Percentiles rank a stretch among this genome's conserved stretches.
These are phyloP conservation scores for Chytriomyces hyalinus DNA, from an alignment of 192 early-diverging fungal genomes.

Conservation along the genomic window DNA sequence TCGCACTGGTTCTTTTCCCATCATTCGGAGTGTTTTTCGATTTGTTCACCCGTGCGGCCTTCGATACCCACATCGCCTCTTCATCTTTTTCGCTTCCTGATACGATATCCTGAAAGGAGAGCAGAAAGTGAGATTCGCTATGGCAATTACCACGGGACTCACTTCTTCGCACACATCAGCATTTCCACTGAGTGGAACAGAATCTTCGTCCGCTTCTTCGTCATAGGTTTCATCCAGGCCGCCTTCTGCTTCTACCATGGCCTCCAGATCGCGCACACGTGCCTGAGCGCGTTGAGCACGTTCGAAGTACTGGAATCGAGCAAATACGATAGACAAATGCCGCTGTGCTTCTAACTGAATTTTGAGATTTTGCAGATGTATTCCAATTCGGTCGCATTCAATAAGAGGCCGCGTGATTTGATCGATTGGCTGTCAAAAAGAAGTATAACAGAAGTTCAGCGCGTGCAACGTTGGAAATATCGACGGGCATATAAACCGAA, in stretches of 20 bases:
- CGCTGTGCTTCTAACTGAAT: conserved; percentile 24
- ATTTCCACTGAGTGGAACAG: neutral
- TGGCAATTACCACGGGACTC: neutral
- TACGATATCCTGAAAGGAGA: neutral
- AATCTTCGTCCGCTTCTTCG: conserved; percentile 24
- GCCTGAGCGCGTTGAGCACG: neutral
- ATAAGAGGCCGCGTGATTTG: neutral
- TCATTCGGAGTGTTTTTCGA: neutral
- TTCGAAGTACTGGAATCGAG: conserved; percentile 11
- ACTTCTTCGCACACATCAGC: neutral
- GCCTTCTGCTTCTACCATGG: conserved; percentile 1
- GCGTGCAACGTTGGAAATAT: neutral
- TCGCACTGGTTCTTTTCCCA: conserved; percentile 19
- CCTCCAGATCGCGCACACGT: neutral
- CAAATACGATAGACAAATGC: neutral
- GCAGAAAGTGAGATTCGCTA: neutral
- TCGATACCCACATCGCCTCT: neutral
- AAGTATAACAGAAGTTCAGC: neutral
- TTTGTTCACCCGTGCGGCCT: too few relatives aligned
- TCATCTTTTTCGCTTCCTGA: neutral
- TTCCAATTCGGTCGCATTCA: conserved; percentile 31
- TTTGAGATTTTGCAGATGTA: conserved; percentile 7
- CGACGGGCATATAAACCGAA: neutral
- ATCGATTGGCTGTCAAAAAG: neutral
- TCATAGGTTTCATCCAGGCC: neutral